Percentiles rank a stretch among this genome's conserved stretches.
These are phyloP conservation scores for Podaxis pistillaris DNA, from an alignment of 768 basidiomycete species.

Conservation along the genomic window DNA sequence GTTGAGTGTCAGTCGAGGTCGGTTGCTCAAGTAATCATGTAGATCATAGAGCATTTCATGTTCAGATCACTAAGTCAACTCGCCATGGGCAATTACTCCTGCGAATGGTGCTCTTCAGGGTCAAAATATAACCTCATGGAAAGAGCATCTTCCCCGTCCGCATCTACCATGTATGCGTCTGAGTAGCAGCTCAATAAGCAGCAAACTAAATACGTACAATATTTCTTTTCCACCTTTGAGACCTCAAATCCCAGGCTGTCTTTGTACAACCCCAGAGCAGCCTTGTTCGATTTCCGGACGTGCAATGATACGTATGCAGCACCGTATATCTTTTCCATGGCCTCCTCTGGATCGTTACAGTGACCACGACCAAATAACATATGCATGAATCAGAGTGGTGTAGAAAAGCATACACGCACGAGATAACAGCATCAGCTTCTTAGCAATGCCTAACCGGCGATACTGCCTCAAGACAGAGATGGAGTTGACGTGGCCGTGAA, in stretches of 20 bases:
- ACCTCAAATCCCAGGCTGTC: slow-evolving; percentile 91
- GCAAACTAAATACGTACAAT: slow-evolving; percentile 60
- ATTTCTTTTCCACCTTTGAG: slow-evolving; percentile 81
- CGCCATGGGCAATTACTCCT: background rate
- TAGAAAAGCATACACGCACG: slow-evolving; percentile 53
- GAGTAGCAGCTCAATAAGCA: background rate
- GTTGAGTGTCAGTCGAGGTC: background rate
- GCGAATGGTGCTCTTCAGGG: background rate
- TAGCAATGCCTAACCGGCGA: slow-evolving; percentile 87
- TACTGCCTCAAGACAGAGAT: slow-evolving; percentile 93
- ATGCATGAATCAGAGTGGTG: background rate
- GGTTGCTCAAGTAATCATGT: background rate
- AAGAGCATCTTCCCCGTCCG: slow-evolving; percentile 85
- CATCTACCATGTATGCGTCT: slow-evolving; percentile 48
- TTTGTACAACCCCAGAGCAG: slow-evolving; percentile 83
- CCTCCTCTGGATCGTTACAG: slow-evolving; percentile 60
- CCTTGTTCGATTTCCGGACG: slow-evolving; percentile 93
- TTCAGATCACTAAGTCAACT: background rate
- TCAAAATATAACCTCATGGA: slow-evolving; percentile 63
- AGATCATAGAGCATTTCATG: background rate
- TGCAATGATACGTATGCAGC: slow-evolving; percentile 86
- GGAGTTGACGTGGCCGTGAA: slow-evolving; percentile 93
- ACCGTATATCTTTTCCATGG: slow-evolving; percentile 86
- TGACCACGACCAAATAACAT: background rate
- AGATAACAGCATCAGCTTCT: slow-evolving; percentile 90